Base-by-base conservation (phyloP, 192 early-diverging fungal species). In the Anaeromyces robustus region DNA sequence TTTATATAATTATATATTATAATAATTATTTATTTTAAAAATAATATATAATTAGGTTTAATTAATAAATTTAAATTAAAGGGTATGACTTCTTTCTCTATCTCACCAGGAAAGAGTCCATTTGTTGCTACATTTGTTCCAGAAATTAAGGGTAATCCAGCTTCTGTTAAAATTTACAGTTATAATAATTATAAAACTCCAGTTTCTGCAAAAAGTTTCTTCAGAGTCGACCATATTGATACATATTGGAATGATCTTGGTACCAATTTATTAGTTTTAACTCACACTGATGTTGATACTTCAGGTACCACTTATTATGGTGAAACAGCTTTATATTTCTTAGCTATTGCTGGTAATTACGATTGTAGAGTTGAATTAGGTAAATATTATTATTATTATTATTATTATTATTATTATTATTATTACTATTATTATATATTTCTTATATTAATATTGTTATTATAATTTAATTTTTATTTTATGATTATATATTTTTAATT, bases 301-400 rank as follows among this genome's bases (percentile, higher is more conserved):
- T 94, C 96, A 26, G 95, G 95, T 80, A 92, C 94, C 83, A 95
- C 93, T 30, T 99, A 99, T 89, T 99, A 99, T 84, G 98, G 98
- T 81, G 97, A 99, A 84, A 96, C 95, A 29, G 93, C 92, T 68
- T 87, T 99, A 81, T 97, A 95, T 85, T 97, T 93, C 81, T 85
- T 99, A 79, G 89, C 96, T 19, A 94, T 93, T 2, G 90, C 94
- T 52, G 96, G 95, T 13, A 96, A 93, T 86, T 97, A 94, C 88
- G 95, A 97, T 86, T 94, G 95, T 84, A 91, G 92, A 81, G 96
- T 99, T 22, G 83, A 89, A 32, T 89, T 94, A 78, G 87, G 87
- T 85, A 84, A 28, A 79, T 29, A 52, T 16, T 52, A 39, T 9
- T 7, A 34, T 34, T 34, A 34, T 7, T 34, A 34, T 34, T 34